phyloP scores from a whole-genome alignment of 345 rosid species.

The Eucalyptus caleyi region DNA sequence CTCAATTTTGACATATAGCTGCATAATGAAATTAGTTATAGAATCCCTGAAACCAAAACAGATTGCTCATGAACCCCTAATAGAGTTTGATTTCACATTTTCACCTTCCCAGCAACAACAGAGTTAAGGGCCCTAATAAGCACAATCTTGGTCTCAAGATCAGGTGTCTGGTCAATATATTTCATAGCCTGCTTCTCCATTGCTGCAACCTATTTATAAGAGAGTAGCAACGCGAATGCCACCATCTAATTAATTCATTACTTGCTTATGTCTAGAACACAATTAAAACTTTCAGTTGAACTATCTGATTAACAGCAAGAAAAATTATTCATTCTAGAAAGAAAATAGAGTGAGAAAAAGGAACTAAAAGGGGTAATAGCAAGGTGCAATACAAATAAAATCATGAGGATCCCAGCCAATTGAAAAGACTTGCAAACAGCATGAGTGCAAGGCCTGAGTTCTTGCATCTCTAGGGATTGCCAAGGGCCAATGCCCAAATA shows the following conservation, averaged over 20 bases:
- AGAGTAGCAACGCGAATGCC: not conserved
- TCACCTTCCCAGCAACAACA: constrained; percentile 89
- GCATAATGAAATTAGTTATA: not conserved
- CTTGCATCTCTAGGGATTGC: not conserved
- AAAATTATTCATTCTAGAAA: too few species aligned
- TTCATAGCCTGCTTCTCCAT: constrained; percentile 97
- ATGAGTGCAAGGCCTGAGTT: too few species aligned
- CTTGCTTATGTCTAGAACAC: not conserved
- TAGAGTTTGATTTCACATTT: not conserved
- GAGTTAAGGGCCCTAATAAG: constrained; percentile 58
- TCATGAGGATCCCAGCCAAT: not conserved
- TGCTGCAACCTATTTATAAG: constrained; percentile 57
- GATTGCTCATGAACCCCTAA: not conserved
- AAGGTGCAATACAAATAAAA: not conserved
- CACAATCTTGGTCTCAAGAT: constrained; percentile 75
- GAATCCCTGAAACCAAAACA: not conserved
- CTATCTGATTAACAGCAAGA: not conserved
- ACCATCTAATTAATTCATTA: not conserved
- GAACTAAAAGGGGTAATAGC: not conserved
- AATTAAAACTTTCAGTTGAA: not conserved
- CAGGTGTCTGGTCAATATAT: constrained; percentile 86
- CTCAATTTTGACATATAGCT: constrained; percentile 92
- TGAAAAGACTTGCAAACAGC: not conserved
- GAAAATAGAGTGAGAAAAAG: not conserved
- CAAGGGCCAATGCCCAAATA: not conserved